Evolutionary conservation across 2,329 filamentous ascomycete genomes (phyloP), one percentile per base, ranked within the genome.

Genomic region (Xylaria sp.): DNA sequence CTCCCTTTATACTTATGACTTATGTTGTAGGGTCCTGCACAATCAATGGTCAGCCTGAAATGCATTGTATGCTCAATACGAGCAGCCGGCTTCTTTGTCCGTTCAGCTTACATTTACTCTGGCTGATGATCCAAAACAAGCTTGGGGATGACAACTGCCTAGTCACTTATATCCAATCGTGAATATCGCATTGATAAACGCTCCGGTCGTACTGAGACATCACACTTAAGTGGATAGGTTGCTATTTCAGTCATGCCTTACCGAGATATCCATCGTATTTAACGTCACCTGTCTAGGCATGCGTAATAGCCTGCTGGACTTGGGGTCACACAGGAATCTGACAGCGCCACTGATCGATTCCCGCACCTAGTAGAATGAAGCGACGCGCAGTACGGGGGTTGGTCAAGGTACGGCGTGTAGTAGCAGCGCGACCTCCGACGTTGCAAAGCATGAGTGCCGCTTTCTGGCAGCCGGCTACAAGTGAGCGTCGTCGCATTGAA

Each of bases 1-100:
- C 20, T 7, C 32, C 30, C 41, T 65, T 41, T 65, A 60, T 60
- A 60, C 23, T 32, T 8, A 15, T 25, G 18, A 60, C 23, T 32
- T 8, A 15, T 25, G 18, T 23, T n/a, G 15, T 5, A 10, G 8
- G 18, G 36, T 60, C 18, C 34, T 52, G 32, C 48, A n/a, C 25
- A 48, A 5, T 3, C 13, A 5, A 56, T 57, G 23, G 9, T n/a
- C n/a, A 25, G 28, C 25, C 2, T 52, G 3, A 10, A 28, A 41
- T 2, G 25, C 4, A 25, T 58, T 36, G 52, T 34, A 25, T 48
- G 4, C 13, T 18, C 23, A 12, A 63, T 36, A 36, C 20, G 32
- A 34, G 32, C 18, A 15, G 18, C 9, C 15, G 8, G 10, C 20
- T 12, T 28, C 10, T 46, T 59, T 32, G 12, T 8, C 10, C 10